phyloP scores from a whole-genome alignment of 768 basidiomycete genomes.

The Mycena epipterygia region DNA sequence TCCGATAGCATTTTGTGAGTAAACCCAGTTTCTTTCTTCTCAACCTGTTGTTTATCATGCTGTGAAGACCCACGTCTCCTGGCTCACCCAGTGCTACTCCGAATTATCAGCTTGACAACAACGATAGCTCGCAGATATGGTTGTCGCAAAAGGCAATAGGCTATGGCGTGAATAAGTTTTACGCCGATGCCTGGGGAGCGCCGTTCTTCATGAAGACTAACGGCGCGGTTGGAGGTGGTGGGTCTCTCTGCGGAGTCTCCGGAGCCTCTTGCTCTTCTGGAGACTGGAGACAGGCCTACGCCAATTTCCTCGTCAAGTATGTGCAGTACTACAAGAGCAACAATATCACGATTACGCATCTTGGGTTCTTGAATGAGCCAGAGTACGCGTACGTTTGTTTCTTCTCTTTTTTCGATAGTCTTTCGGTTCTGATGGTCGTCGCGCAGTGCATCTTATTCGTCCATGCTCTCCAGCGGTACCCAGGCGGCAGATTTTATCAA shows the following conservation, averaged over 20 bases:
- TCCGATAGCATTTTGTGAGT: conserved; percentile 22
- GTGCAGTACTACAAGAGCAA: conserved; percentile 21
- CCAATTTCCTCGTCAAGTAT: conserved; percentile 26
- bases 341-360: conserved; percentile 27
- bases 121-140: conserved; percentile 27
- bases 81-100: conserved; percentile 24
- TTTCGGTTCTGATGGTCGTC: background rate
- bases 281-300: conserved; percentile 31
- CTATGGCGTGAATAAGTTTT: conserved; percentile 23
- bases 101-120: conserved; percentile 19
- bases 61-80: conserved; percentile 9
- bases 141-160: conserved; percentile 25
- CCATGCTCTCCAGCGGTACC: conserved; percentile 29
- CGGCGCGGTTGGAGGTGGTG: conserved; percentile 22
- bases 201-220: conserved; percentile 34
- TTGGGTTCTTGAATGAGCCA: conserved; percentile 32
- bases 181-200: conserved; percentile 31
- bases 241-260: conserved; percentile 25
- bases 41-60: background rate
- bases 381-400: conserved; percentile 21
- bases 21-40: background rate
- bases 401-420: background rate
- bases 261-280: conserved; percentile 23
- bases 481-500: conserved; percentile 33
- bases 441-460: conserved; percentile 28